phyloP scores from a whole-genome alignment of 73 alveolate species.

The Tetrahymena elliotti region DNA sequence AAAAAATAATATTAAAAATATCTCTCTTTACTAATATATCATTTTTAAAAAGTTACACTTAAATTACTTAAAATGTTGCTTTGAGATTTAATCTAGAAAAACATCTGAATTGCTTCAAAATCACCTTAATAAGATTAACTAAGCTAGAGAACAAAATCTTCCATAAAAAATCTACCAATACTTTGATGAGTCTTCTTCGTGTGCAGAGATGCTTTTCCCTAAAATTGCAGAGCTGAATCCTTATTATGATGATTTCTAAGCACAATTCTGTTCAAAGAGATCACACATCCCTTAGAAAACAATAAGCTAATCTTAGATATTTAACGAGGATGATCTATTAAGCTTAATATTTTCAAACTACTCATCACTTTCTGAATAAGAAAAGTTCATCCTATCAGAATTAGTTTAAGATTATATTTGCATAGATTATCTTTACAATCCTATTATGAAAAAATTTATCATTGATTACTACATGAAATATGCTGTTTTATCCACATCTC shows the following conservation, averaged over 20 bases:
- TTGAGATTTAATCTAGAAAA: background rate
- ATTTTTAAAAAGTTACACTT: background rate
- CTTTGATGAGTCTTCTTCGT: background rate
- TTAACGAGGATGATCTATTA: background rate
- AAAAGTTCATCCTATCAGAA: background rate
- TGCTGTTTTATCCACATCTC: background rate
- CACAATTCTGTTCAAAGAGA: background rate
- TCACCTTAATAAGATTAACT: background rate
- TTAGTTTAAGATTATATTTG: background rate
- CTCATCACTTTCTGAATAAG: background rate
- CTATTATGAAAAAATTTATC: background rate
- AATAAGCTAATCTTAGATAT: background rate
- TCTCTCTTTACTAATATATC: background rate
- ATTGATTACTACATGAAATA: background rate
- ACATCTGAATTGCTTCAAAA: background rate
- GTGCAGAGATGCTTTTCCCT: background rate
- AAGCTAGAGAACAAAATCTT: background rate
- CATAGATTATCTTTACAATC: background rate
- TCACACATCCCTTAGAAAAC: background rate
- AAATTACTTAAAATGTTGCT: background rate
- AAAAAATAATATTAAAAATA: background rate
- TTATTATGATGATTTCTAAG: background rate
- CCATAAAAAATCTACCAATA: background rate
- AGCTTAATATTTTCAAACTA: background rate
- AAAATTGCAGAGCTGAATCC: background rate